Evolutionary conservation across 2,329 filamentous ascomycete species (phyloP).

Genomic region (Mycogone perniciosa): DNA sequence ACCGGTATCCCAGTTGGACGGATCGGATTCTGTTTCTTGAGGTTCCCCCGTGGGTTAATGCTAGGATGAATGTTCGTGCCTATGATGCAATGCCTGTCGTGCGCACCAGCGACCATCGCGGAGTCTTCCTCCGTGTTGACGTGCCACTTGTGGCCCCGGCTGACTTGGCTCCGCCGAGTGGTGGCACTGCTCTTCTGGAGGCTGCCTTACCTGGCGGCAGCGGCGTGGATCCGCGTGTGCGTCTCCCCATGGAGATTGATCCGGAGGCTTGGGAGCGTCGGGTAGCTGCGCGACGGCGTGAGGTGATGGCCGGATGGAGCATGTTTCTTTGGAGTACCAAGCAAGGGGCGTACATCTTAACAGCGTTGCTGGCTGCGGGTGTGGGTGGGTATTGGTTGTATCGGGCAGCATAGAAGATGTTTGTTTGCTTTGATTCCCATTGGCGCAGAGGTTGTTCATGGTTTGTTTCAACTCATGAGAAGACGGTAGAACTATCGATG

Average conservation of each 20-base stretch:
- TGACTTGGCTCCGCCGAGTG: conserved; percentile 29
- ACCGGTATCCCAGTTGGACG: conserved; percentile 90
- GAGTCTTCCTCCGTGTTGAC: conserved; percentile 65
- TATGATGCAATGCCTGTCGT: conserved; percentile 76
- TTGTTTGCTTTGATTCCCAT: neutral
- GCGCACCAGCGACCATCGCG: conserved; percentile 78
- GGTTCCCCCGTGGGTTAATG: conserved; percentile 45
- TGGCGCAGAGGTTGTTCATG: too few relatives aligned
- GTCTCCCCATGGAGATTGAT: conserved; percentile 47
- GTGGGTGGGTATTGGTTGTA: conserved; percentile 41
- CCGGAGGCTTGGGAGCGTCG: conserved; percentile 49
- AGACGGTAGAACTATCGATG: neutral
- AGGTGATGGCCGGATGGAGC: conserved; percentile 46
- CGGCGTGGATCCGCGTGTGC: conserved; percentile 35
- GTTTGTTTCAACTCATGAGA: neutral
- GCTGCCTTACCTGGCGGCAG: conserved; percentile 16
- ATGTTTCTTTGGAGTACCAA: conserved; percentile 50
- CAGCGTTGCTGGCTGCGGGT: conserved; percentile 35
- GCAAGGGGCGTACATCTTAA: conserved; percentile 42
- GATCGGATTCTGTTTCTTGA: conserved; percentile 80
- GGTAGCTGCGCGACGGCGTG: conserved; percentile 38
- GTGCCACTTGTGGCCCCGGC: conserved; percentile 53
- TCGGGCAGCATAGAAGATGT: conserved; percentile 7
- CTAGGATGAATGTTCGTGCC: conserved; percentile 45
- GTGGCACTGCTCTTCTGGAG: neutral